Conservation (phyloP, 2,329 filamentous ascomycete genomes). For the Fonsecaea multimorphosa region DNA sequence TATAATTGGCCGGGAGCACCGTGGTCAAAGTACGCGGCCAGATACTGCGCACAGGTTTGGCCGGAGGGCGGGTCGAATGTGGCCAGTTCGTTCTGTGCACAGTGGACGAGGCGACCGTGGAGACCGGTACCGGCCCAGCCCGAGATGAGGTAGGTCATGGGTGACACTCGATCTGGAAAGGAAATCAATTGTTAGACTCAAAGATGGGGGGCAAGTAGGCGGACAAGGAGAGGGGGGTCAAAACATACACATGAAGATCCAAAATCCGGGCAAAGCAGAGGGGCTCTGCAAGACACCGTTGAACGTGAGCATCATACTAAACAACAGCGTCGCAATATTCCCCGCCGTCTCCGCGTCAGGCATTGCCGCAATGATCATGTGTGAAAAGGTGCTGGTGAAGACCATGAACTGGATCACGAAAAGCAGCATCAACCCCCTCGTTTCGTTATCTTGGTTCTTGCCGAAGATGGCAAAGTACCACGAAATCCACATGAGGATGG, state of each 20-base stretch:
- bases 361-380: slow-evolving; percentile 79
- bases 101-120: slow-evolving; percentile 68
- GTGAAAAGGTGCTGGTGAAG: slow-evolving; percentile 74
- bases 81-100: slow-evolving; percentile 69
- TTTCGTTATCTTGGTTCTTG: slow-evolving; percentile 60
- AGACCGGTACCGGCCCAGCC: slow-evolving; percentile 74
- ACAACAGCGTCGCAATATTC: slow-evolving; percentile 77
- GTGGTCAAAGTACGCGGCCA: slow-evolving; percentile 57
- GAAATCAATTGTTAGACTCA: slow-evolving; percentile 71
- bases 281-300: slow-evolving; percentile 72
- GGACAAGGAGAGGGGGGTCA: slow-evolving; percentile 68
- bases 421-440: slow-evolving; percentile 53
- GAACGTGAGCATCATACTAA: slow-evolving; percentile 76
- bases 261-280: slow-evolving; percentile 67
- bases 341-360: slow-evolving; percentile 70
- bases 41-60: slow-evolving; percentile 66
- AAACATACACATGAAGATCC: slow-evolving; percentile 63
- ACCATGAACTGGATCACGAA: slow-evolving; percentile 76
- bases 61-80: slow-evolving; percentile 61
- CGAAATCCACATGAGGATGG: slow-evolving; percentile 70
- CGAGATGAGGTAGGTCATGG: slow-evolving; percentile 79
- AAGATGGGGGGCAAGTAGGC: slow-evolving; percentile 53
- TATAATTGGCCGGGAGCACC: slow-evolving; percentile 60
- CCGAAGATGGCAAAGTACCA: slow-evolving; percentile 78
- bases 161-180: slow-evolving; percentile 68